Evolutionary conservation across 345 rosid species (phyloP), one percentile per base, ranked within the genome.

Genomic region (Euphorbia tirucalli): DNA sequence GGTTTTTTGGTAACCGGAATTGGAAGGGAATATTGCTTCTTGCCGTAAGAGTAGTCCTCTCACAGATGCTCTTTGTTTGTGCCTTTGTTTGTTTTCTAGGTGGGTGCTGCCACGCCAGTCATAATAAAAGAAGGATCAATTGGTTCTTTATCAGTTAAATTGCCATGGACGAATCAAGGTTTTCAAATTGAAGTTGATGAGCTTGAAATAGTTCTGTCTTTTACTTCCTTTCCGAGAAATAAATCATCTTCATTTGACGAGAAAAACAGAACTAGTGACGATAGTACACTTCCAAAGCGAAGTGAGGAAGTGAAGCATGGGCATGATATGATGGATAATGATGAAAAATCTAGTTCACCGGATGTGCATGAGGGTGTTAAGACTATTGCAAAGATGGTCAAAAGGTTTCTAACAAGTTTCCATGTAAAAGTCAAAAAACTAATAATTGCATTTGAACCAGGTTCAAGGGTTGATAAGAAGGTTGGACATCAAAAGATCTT

Each of bases 291-390:
- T 44, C 55, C 37, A 65, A 64, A 72, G 71, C 80, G 74, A 24
- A 65, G 46, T 50, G 83, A 77, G 61, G 64, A 64, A 24, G 84
- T 83, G 54, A 85, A 75, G 70, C 66, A 63, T 74, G 86, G 82
- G 52, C 69, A 76, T 78, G 90, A 78, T 49, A 57, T 65, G 73
- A 56, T 48, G 21, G 87, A 71, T 24, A 79, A 65, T 73, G 55
- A 71, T 68, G 77, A 72, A 50, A 87, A 75, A 50, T 69, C 87
- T 73, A 74, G 83, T 14, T 74, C 83, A 28, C 74, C 72, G 57
- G 89, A 89, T 87, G 89, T 95, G 72, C 99, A 95, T 74, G 97
- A 95, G 83, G 99, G 99, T 39, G 99, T 95, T 46, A 95, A 92
- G 84, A 85, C 91, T 9, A 93, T 95, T 79, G 99, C 97, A 0